These are phyloP conservation scores for Primulina eburnea DNA, from an alignment of 257 asterid species.

Conservation along the genomic window DNA sequence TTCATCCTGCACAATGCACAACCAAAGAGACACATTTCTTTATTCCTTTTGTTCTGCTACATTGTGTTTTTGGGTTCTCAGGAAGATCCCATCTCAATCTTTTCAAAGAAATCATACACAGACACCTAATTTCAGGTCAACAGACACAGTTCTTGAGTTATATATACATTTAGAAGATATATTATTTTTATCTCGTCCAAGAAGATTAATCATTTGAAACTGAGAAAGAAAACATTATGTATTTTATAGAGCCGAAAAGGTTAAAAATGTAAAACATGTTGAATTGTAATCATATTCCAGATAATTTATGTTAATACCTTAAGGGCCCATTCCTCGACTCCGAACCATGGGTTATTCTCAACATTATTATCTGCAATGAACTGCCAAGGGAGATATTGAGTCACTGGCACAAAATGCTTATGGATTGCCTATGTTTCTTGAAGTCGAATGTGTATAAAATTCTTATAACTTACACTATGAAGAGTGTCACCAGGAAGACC, in stretches of 20 bases:
- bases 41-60: background rate
- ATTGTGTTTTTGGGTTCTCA: background rate
- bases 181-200: background rate
- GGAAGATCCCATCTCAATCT: background rate
- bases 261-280: background rate
- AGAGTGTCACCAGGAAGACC: slow-evolving; percentile 88
- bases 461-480: slow-evolving; percentile 64
- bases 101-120: too few species aligned
- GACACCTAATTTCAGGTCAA: background rate
- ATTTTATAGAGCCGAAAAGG: background rate
- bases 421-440: background rate
- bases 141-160: background rate
- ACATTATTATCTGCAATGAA: slow-evolving; percentile 71
- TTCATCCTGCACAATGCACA: slow-evolving; percentile 74
- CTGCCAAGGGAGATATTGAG: slow-evolving; percentile 39
- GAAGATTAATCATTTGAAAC: background rate
- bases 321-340: slow-evolving; percentile 72
- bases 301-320: slow-evolving; percentile 49
- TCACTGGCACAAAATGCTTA: slow-evolving; percentile 6
- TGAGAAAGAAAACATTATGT: background rate
- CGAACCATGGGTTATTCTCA: slow-evolving; percentile 89
- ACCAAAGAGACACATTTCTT: slow-evolving; percentile 5
- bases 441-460: background rate
- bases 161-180: background rate
- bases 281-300: background rate